Conservation (phyloP, 257 asterid genomes). For the Fraxinus excelsior region DNA sequence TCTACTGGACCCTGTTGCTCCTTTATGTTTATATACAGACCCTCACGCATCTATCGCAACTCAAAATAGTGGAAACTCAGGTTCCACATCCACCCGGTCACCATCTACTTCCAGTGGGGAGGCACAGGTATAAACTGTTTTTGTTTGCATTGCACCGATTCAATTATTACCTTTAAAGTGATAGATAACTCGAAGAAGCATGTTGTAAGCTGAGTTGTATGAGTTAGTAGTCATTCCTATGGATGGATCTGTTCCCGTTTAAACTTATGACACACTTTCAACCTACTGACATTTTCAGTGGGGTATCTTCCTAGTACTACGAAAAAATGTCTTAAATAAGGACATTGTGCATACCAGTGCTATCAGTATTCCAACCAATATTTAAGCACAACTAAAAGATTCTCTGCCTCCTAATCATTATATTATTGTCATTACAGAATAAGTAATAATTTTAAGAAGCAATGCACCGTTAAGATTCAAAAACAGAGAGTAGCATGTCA, state of each 20-base stretch:
- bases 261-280: neutral
- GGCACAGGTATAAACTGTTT: constrained; percentile 59
- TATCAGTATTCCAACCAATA: neutral
- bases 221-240: neutral
- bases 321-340: neutral
- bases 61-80: constrained; percentile 73
- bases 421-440: neutral
- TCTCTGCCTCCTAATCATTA: neutral
- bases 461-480: neutral
- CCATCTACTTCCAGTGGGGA: constrained; percentile 90
- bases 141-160: constrained; percentile 3
- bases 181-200: neutral
- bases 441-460: neutral
- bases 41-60: constrained; percentile 61
- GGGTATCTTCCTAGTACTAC: neutral
- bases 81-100: constrained; percentile 69
- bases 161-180: constrained; percentile 1
- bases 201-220: neutral
- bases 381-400: neutral
- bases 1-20: constrained; percentile 41
- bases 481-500: neutral
- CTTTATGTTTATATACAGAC: constrained; percentile 54
- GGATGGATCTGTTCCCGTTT: neutral
- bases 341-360: neutral
- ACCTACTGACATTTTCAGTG: neutral